Evolutionary conservation across 2,329 filamentous ascomycete species (phyloP), one percentile per base, ranked within the genome.

Genomic region (Arachnopeziza araneosa): DNA sequence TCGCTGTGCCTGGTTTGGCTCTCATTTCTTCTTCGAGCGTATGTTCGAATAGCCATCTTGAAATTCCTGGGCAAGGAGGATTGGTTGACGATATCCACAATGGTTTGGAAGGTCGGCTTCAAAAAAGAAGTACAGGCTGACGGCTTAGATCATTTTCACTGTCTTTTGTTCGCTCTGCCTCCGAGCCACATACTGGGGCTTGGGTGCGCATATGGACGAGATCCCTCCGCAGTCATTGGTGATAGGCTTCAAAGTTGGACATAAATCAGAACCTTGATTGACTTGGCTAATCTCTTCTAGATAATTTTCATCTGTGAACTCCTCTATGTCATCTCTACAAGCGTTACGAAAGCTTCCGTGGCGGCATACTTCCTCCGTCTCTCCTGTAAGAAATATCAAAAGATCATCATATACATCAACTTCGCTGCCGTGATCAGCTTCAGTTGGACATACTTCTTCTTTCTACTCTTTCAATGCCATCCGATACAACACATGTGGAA

Each of bases 1-100:
- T 75, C 78, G 32, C 50, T 78, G 21, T 60, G 70, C 9, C 48
- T 78, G 8, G 72, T 73, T 1, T 72, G 75, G 58, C 63, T 72
- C 32, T 66, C 68, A 2, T 63, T 68, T 12, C 32, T 55, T 21
- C 60, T 72, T 36, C 67, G 71, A 56, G 63, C 68, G 50, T 71
- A 71, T 59, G 68, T 70, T 21, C 63, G 70, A n/a, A 52, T 66
- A 10, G 50, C 61, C 8, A 66, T 72, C 36, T 58, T 70, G 49
- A 70, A 68, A 60, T 70, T 68, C 52, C 57, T 72, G 26, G 70
- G 71, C 2, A 59, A 64, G 17, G 70, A 72, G 23, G 71, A 72
- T 62, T 70, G 68, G 67, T 56, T 71, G 48, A 70, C 69, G 2
- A 21, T 70, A 50, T 65, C 65, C 54, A 63, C 69, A 3, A 69